These are phyloP conservation scores for Solanum appendiculatum DNA, from an alignment of 257 asterid genomes.

Conservation along the genomic window DNA sequence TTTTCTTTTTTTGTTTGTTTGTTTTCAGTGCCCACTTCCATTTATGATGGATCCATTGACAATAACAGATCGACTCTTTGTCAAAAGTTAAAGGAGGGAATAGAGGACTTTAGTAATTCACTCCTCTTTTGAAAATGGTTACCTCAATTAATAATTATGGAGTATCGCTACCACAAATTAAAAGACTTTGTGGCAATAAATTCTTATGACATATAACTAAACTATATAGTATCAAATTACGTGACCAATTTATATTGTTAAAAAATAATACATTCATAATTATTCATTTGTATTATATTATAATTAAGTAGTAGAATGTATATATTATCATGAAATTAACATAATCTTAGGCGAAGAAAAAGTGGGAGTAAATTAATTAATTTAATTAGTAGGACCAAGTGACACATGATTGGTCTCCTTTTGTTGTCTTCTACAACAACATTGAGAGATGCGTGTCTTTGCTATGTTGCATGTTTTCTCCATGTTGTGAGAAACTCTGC, in stretches of 20 bases:
- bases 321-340: background rate
- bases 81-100: background rate
- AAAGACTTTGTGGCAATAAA: background rate
- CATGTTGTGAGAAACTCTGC: background rate
- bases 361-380: background rate
- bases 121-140: background rate
- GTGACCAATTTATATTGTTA: background rate
- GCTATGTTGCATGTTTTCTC: background rate
- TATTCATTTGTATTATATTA: background rate
- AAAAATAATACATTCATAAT: background rate
- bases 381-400: background rate
- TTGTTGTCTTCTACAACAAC: background rate
- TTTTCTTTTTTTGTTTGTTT: no score
- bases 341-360: background rate
- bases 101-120: background rate
- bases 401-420: background rate
- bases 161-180: background rate
- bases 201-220: no score
- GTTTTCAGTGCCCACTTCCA: background rate
- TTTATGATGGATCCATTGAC: background rate
- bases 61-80: background rate
- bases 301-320: background rate
- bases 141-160: background rate
- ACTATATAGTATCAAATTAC: background rate
- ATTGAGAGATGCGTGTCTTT: background rate